Conservation (phyloP, 352 stramenopile genomes). For the Pythium periplocum region DNA sequence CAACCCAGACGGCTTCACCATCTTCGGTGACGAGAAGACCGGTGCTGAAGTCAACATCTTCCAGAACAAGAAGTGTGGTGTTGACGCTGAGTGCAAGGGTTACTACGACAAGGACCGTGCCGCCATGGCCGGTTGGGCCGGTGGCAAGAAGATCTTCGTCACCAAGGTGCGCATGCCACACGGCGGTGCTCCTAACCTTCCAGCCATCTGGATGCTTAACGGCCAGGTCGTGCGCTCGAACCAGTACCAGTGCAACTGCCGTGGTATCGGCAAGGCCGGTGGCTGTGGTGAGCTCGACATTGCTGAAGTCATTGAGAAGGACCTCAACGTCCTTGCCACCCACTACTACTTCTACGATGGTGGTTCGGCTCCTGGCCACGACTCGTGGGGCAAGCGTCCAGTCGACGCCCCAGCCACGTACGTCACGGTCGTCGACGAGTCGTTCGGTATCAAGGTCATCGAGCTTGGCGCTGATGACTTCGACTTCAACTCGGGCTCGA, state of each 20-base stretch:
- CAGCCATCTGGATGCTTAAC: conserved; percentile 73
- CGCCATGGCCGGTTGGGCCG: conserved; percentile 57
- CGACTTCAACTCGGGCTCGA: conserved; percentile 42
- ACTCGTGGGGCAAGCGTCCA: conserved; percentile 53
- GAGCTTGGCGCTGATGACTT: conserved; percentile 55
- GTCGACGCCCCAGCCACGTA: conserved; percentile 42
- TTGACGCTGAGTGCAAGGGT: conserved; percentile 44
- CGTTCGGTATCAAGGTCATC: conserved; percentile 61
- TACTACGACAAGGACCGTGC: conserved; percentile 70
- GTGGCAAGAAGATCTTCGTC: conserved; percentile 75
- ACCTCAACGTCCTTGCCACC: conserved; percentile 50
- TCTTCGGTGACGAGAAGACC: conserved; percentile 55
- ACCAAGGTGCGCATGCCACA: conserved; percentile 61
- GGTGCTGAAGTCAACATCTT: conserved; percentile 77
- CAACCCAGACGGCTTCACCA: conserved; percentile 30
- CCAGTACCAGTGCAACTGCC: conserved; percentile 84
- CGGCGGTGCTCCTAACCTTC: conserved; percentile 37
- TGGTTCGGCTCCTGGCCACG: conserved; percentile 45
- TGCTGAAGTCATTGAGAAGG: conserved; percentile 62
- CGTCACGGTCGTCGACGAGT: conserved; percentile 69
- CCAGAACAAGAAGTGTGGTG: conserved; percentile 49
- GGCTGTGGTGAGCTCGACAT: conserved; percentile 80
- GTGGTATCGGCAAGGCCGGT: conserved; percentile 46
- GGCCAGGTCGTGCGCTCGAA: conserved; percentile 58
- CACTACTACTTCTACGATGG: conserved; percentile 83